A percentile compares a stretch with the other conserved stretches of the same genome.
Evolutionary conservation across 2,329 filamentous ascomycete species (phyloP).

Genomic region (Fusarium sp.): DNA sequence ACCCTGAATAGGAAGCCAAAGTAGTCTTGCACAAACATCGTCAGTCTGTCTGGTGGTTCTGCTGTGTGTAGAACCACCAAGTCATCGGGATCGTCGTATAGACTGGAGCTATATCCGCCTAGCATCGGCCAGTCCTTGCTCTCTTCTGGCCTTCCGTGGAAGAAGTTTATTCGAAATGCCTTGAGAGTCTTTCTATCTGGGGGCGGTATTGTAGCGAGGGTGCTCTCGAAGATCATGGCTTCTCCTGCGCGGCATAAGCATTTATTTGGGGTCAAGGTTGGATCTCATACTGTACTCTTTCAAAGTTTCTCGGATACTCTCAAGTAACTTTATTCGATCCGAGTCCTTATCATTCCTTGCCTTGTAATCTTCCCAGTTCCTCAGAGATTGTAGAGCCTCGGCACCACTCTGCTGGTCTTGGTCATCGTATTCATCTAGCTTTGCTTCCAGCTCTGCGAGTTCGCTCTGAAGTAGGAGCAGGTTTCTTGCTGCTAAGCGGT

Average conservation of each 20-base stretch:
- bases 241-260: not conserved
- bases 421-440: not conserved
- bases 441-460: not conserved
- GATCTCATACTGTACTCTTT: slow-evolving; percentile 5
- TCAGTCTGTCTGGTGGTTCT: slow-evolving; percentile 11
- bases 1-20: slow-evolving; percentile 17
- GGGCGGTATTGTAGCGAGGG: slow-evolving; percentile 9
- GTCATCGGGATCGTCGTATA: slow-evolving; percentile 18
- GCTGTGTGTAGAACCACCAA: slow-evolving; percentile 5
- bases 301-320: not conserved
- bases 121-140: slow-evolving; percentile 11
- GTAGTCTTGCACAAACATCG: slow-evolving; percentile 15
- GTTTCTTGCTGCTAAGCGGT: slow-evolving; percentile 16
- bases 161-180: slow-evolving; percentile 15
- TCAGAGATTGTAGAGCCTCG: not conserved
- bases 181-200: slow-evolving; percentile 13
- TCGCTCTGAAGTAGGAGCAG: slow-evolving; percentile 2
- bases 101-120: slow-evolving; percentile 1
- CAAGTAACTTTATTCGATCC: slow-evolving; percentile 1
- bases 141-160: slow-evolving; percentile 5
- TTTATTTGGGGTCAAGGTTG: not conserved
- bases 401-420: not conserved
- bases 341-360: not conserved
- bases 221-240: slow-evolving; percentile 20
- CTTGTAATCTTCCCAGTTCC: slow-evolving; percentile 22